phyloP scores from a whole-genome alignment of 305 asterid species.

The Salvia sclarea region DNA sequence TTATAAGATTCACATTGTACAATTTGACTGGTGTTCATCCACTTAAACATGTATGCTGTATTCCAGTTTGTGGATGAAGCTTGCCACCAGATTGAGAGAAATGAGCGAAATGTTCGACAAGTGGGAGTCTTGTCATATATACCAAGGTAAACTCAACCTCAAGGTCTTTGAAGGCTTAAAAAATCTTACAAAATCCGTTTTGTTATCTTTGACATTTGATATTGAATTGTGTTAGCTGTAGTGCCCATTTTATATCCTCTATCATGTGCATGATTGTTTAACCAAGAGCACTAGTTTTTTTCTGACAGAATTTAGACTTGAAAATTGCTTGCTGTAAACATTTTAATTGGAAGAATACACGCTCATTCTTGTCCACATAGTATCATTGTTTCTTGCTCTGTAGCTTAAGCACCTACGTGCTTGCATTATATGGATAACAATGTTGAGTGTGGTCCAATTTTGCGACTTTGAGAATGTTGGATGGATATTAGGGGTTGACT shows the following conservation, averaged over 20 bases:
- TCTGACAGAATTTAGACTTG: not conserved
- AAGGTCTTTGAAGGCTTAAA: not conserved
- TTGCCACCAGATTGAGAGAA: constrained; percentile 96
- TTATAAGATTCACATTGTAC: constrained; percentile 11
- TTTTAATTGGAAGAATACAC: not conserved
- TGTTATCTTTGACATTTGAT: not conserved
- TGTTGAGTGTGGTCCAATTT: not conserved
- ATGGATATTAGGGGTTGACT: not conserved
- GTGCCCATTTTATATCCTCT: not conserved
- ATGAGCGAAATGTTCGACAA: constrained; percentile 92
- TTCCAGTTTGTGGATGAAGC: constrained; percentile 97
- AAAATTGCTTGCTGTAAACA: not conserved
- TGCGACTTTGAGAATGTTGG: not conserved
- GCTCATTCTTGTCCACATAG: not conserved
- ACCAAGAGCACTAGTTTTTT: constrained; percentile 2
- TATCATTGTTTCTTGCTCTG: constrained; percentile 8
- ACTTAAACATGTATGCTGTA: constrained; percentile 23
- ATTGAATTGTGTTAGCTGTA: not conserved
- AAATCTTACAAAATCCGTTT: not conserved
- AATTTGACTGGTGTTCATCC: constrained; percentile 29
- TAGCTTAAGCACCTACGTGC: not conserved
- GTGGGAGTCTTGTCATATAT: constrained; percentile 86
- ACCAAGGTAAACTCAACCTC: constrained; percentile 62
- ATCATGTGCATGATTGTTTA: constrained; percentile 3
- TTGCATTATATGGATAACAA: not conserved